Base-by-base conservation (phyloP, 345 rosid species). In the Microcos paniculata region DNA sequence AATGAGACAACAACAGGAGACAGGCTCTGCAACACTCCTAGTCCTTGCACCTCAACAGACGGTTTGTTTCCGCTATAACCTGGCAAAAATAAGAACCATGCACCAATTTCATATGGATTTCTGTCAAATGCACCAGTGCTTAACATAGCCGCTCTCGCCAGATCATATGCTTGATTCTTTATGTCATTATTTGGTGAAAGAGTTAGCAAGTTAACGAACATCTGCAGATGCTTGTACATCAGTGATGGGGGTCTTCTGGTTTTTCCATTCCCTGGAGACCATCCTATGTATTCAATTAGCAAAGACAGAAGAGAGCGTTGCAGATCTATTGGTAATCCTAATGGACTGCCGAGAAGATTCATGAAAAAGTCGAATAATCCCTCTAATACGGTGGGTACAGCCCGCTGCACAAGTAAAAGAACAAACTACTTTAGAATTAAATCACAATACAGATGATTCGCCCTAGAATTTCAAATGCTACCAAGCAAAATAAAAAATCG, bases 91-190 rank as follows among this genome's bases (percentile, higher is more conserved):
- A 85, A 77, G 83, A 93, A 84, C 99, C 99, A 96, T 19, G 88
- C 87, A 77, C 68, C 84, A 83, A 86, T 84, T 85, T 93, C 99
- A 70, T 74, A 71, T 42, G 72, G 78, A 77, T 89, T 87, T 79
- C 84, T 84, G 68, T 93, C 96, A 87, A 96, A 96, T 74, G 98
- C 96, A 82, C 98, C 96, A 8, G 94, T 93, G 73, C 98, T 93
- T 61, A 74, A 84, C 94, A 96, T 87, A 81, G 97, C 90, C 73
- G 90, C 91, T 70, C 65, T 64, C 69, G 97, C 92, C 80, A 96
- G 85, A 78, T 75, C 74, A 81, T 85, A 81, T 10, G 95, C 88
- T 62, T 87, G 93, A 82, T 84, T 85, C 84, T 84, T 88, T 71
- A 90, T 86, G 77, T 77, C 85, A 63, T 30, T 45, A 73, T 77